Evolutionary conservation across 805 yeast genomes (phyloP).

Genomic region (Kluyveromyces siamensis): DNA sequence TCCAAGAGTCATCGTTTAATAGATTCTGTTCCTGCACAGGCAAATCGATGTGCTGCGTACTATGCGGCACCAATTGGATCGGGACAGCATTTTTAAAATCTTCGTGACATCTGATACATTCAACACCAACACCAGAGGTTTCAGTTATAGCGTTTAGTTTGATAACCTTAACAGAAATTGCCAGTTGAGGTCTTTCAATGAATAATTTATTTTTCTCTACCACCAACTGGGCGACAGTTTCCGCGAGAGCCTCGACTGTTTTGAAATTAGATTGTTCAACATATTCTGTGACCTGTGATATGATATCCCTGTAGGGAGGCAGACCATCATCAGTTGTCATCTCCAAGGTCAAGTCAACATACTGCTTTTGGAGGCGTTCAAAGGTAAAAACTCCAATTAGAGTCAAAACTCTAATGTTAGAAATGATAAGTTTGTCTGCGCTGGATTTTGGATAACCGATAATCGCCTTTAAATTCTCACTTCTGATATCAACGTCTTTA

Average conservation of each 20-base stretch:
- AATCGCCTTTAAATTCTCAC: conserved; percentile 20
- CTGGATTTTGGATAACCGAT: conserved; percentile 2
- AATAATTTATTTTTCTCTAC: conserved; percentile 33
- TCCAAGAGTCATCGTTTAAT: conserved; percentile 8
- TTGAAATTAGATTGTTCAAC: conserved; percentile 77
- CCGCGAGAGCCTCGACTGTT: conserved; percentile 88
- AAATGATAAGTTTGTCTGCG: conserved; percentile 25
- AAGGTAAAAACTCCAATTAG: conserved; percentile 91
- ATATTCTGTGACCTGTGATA: conserved; percentile 43
- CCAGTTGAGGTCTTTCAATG: conserved; percentile 28
- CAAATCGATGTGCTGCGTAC: conserved; percentile 21
- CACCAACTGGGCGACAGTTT: conserved; percentile 54
- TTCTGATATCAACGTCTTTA: conserved; percentile 23
- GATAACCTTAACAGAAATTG: conserved; percentile 51
- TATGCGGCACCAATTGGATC: conserved; percentile 10
- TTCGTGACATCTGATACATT: conserved; percentile 41
- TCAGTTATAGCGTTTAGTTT: conserved; percentile 85
- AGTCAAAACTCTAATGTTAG: conserved; percentile 51
- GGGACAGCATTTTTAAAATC: conserved; percentile 28
- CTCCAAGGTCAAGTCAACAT: conserved; percentile 48
- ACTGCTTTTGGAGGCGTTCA: conserved; percentile 77
- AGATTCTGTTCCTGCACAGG: conserved; percentile 22
- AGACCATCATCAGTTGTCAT: conserved; percentile 28
- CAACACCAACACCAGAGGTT: conserved; percentile 88
- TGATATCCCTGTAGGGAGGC: conserved; percentile 30